phyloP scores from a whole-genome alignment of 73 alveolate genomes.

The Paramecium caudatum region DNA sequence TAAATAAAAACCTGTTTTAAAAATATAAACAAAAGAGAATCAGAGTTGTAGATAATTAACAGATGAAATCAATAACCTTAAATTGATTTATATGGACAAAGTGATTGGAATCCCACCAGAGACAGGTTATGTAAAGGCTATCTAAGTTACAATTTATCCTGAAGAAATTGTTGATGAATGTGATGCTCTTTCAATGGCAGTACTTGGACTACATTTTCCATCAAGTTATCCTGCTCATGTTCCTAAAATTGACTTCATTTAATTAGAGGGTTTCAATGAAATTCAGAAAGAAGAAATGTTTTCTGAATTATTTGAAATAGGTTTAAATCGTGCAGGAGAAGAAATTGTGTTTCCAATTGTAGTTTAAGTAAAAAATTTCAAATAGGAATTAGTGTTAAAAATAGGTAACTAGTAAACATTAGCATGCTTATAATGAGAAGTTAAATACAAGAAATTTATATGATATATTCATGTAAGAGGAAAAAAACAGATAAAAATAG shows the following conservation, averaged over 20 bases:
- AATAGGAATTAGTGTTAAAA: conserved; percentile 3
- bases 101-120: conserved; percentile 66
- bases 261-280: not conserved
- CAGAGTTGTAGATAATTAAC: not conserved
- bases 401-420: conserved; percentile 3
- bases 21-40: conserved; percentile 10
- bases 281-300: conserved; percentile 18
- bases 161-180: conserved; percentile 39
- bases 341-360: conserved; percentile 22
- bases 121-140: conserved; percentile 50
- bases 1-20: conserved; percentile 3
- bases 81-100: conserved; percentile 52
- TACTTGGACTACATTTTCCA: conserved; percentile 56
- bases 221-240: conserved; percentile 25
- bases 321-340: conserved; percentile 22
- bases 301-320: conserved; percentile 50
- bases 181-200: not conserved
- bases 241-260: conserved; percentile 28
- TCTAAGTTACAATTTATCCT: conserved; percentile 34
- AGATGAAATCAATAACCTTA: conserved; percentile 30
- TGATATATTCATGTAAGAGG: conserved; percentile 40
- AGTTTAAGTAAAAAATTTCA: not conserved
- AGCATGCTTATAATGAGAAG: not conserved
- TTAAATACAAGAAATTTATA: conserved; percentile 26
- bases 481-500: conserved; percentile 36